phyloP scores from a whole-genome alignment of 331 rosid species.

The Acacia pycnantha region DNA sequence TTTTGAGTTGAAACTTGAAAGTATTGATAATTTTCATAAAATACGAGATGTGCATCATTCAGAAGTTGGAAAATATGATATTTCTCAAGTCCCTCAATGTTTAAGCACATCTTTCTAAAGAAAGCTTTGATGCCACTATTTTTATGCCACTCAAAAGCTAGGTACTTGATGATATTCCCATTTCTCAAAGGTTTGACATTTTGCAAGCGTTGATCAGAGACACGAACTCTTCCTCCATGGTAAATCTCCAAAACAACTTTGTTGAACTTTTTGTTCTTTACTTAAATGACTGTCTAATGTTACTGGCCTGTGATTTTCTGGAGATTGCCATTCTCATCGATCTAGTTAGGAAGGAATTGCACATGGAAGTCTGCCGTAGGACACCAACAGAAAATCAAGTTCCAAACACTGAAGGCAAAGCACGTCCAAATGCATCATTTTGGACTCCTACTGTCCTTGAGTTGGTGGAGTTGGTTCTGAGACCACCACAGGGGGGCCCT shows the following conservation, averaged over 20 bases:
- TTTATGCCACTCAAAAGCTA: constrained; percentile 37
- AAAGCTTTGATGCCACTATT: constrained; percentile 4
- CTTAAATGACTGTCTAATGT: not conserved
- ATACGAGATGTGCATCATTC: not conserved
- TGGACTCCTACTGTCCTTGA: constrained; percentile 69
- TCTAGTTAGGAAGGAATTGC: constrained; percentile 67
- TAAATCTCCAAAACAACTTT: constrained; percentile 38
- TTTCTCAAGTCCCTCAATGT: constrained; percentile 8
- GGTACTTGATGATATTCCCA: constrained; percentile 76
- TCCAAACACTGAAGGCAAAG: constrained; percentile 20
- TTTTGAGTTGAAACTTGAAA: not conserved
- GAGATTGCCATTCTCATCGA: constrained; percentile 82
- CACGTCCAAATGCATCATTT: constrained; percentile 27
- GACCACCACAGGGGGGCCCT: constrained; percentile 88
- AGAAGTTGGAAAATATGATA: constrained; percentile 18
- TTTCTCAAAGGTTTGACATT: constrained; percentile 69
- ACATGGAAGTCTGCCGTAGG: constrained; percentile 43
- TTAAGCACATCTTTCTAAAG: constrained; percentile 10
- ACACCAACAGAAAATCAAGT: constrained; percentile 30
- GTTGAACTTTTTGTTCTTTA: constrained; percentile 2
- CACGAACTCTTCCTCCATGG: constrained; percentile 85
- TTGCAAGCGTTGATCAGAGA: constrained; percentile 64
- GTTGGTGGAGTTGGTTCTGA: constrained; percentile 64
- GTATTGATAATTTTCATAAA: constrained; percentile 14
- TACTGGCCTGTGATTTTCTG: constrained; percentile 24